These are phyloP conservation scores for Xylaria arbuscula DNA, from an alignment of 2,329 filamentous ascomycete genomes.

Conservation along the genomic window DNA sequence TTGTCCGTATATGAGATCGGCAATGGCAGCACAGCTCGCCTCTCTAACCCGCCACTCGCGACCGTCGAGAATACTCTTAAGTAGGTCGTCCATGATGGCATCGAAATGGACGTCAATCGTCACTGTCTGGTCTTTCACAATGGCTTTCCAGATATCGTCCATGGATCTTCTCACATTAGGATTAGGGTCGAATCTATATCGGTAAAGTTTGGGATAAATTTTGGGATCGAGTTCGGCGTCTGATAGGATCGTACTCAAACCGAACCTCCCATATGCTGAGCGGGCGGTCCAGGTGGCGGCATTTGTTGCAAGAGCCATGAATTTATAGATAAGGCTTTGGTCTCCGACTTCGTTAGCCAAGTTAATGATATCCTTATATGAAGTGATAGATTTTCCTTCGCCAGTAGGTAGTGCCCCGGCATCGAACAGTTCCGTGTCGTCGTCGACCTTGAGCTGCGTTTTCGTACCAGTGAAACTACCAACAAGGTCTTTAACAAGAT, in stretches of 20 bases:
- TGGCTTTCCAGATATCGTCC: constrained; percentile 96
- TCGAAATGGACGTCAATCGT: constrained; percentile 87
- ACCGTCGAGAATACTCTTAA: constrained; percentile 82
- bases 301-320: constrained; percentile 97
- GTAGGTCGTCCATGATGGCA: constrained; percentile 85
- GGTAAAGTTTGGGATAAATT: constrained; percentile 92
- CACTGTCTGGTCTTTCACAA: constrained; percentile 87
- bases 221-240: constrained; percentile 91
- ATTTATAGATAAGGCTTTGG: constrained; percentile 95
- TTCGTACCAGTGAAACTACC: constrained; percentile 85
- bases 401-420: constrained; percentile 89
- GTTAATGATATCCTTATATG: constrained; percentile 96
- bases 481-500: constrained; percentile 88
- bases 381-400: constrained; percentile 88
- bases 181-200: constrained; percentile 96
- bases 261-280: constrained; percentile 94
- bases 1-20: constrained; percentile 86
- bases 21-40: constrained; percentile 89
- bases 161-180: constrained; percentile 92
- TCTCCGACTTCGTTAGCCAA: constrained; percentile 97
- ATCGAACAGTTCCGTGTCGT: constrained; percentile 93
- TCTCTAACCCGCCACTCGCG: constrained; percentile 94
- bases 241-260: constrained; percentile 89
- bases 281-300: constrained; percentile 98
- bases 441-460: constrained; percentile 81